Conservation (phyloP, 1,284 basidiomycete genomes). For the Ceratobasidium sp. region DNA sequence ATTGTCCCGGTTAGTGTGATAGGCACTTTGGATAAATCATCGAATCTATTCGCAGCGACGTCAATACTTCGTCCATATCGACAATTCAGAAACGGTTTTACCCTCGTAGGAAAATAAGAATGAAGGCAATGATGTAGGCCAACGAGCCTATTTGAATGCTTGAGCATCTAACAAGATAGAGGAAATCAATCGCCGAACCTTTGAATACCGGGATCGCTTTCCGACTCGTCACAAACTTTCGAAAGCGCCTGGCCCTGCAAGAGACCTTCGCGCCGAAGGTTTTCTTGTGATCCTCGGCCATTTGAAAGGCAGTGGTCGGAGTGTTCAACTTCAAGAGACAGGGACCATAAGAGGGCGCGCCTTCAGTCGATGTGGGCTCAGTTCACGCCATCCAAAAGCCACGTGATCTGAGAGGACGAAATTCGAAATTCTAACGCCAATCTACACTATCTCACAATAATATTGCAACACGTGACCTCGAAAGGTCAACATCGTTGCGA, state of each 20-base stretch:
- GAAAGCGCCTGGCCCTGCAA: conserved; percentile 13
- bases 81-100: conserved; percentile 43
- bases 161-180: conserved; percentile 20
- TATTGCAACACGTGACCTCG: conserved; percentile 45
- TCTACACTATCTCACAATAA: conserved; percentile 47
- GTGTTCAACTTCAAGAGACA: no score
- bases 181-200: conserved; percentile 37
- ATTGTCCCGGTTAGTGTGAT: conserved; percentile 41
- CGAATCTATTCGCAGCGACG: neutral
- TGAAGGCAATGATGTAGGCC: conserved; percentile 47
- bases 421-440: no score
- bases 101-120: conserved; percentile 46
- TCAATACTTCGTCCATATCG: conserved; percentile 40
- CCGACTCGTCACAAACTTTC: conserved; percentile 38
- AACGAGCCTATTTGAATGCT: conserved; percentile 43
- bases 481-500: no score
- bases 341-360: no score
- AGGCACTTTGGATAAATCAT: neutral
- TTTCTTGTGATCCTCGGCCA: conserved; percentile 11
- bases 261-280: conserved; percentile 4
- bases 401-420: no score
- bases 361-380: no score
- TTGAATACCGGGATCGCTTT: conserved; percentile 43
- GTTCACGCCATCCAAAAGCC: no score
- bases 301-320: no score